Conservation (phyloP, 768 basidiomycete species). For the Trametes cubensis region DNA sequence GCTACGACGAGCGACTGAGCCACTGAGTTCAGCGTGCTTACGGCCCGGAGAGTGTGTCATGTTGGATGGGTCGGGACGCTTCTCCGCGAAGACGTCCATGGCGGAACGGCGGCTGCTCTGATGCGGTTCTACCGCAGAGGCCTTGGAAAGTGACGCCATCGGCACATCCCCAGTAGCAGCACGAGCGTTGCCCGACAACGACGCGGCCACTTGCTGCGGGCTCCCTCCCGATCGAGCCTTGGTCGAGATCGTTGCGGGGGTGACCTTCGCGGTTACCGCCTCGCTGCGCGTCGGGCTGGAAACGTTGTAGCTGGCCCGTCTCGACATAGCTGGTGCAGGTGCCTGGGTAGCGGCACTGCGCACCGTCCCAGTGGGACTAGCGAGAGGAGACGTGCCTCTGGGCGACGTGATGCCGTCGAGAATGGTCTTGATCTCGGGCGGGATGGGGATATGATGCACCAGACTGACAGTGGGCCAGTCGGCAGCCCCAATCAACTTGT, state of each 20-base stretch:
- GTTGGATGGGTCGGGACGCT: slow-evolving; percentile 55
- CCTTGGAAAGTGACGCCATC: slow-evolving; percentile 46
- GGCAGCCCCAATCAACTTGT: slow-evolving; percentile 63
- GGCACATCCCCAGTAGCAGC: slow-evolving; percentile 40
- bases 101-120: slow-evolving; percentile 52
- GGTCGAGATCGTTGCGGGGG: slow-evolving; percentile 38
- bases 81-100: slow-evolving; percentile 45
- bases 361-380: slow-evolving; percentile 21
- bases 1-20: slow-evolving; percentile 49
- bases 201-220: slow-evolving; percentile 48
- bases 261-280: slow-evolving; percentile 20
- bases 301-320: slow-evolving; percentile 30
- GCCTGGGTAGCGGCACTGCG: slow-evolving; percentile 22
- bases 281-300: slow-evolving; percentile 28
- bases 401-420: slow-evolving; percentile 52
- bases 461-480: slow-evolving; percentile 83
- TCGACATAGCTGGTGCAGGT: slow-evolving; percentile 29
- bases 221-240: slow-evolving; percentile 59
- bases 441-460: slow-evolving; percentile 75
- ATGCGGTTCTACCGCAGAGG: slow-evolving; percentile 49
- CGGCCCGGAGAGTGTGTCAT: slow-evolving; percentile 59
- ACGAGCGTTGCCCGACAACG: slow-evolving; percentile 45
- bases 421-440: slow-evolving; percentile 67
- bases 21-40: slow-evolving; percentile 60
- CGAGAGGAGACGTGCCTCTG: slow-evolving; percentile 32